Conservation (phyloP, 2,329 filamentous ascomycete species). For the Arachnopeziza araneosa region DNA sequence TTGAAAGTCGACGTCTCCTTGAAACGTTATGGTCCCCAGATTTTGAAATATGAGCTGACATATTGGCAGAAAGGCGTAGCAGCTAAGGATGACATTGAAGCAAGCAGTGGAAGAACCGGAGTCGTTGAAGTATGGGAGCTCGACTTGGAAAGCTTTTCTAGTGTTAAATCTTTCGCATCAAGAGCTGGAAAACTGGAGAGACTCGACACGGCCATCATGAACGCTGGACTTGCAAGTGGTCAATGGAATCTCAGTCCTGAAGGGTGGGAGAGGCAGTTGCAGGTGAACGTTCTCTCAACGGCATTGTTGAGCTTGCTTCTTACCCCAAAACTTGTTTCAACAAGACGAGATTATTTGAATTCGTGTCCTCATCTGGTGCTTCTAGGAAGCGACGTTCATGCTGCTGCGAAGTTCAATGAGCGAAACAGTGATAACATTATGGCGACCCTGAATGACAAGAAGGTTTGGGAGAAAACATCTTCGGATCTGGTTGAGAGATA, state of each 20-base stretch:
- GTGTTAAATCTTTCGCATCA: constrained; percentile 14
- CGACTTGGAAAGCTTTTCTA: constrained; percentile 15
- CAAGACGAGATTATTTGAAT: constrained; percentile 24
- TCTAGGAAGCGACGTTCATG: constrained; percentile 37
- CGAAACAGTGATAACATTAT: constrained; percentile 21
- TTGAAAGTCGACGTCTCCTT: no score
- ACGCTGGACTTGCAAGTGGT: constrained; percentile 15
- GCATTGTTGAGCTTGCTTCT: constrained; percentile 17
- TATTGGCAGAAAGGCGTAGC: constrained; percentile 25
- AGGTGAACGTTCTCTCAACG: constrained; percentile 20
- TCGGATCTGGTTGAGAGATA: constrained; percentile 16
- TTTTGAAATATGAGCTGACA: no score
- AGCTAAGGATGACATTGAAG: constrained; percentile 29
- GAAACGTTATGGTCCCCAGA: no score
- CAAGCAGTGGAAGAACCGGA: constrained; percentile 3
- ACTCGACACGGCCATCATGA: constrained; percentile 41
- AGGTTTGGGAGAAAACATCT: constrained; percentile 1
- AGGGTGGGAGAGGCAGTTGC: constrained; percentile 16
- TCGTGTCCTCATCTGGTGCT: constrained; percentile 35
- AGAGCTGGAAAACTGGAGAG: constrained; percentile 18
- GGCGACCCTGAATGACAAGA: constrained; percentile 9
- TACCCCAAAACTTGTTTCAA: constrained; percentile 8
- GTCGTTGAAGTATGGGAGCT: constrained; percentile 18
- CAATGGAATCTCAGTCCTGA: constrained; percentile 12
- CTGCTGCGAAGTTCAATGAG: constrained; percentile 32